Conservation (phyloP, 257 asterid genomes). For the Lycium ferocissimum region DNA sequence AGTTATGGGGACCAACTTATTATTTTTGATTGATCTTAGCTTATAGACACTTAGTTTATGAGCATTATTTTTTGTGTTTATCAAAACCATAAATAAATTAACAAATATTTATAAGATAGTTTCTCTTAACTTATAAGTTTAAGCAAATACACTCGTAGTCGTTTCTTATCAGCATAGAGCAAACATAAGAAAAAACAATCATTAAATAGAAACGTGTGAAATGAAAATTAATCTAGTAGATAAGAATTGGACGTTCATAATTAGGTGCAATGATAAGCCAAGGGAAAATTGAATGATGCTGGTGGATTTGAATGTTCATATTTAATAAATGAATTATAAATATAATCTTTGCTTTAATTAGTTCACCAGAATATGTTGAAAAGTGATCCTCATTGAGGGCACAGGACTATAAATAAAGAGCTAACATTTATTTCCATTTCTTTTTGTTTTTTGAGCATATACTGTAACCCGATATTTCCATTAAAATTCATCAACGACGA, state of each 20-base stretch:
- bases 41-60: too few relatives aligned
- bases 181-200: background rate
- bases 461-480: background rate
- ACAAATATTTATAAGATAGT: too few relatives aligned
- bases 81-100: too few relatives aligned
- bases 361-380: background rate
- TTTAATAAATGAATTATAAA: background rate
- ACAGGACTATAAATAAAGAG: background rate
- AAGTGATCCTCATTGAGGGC: background rate
- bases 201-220: constrained; percentile 8
- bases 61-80: too few relatives aligned
- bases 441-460: background rate
- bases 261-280: background rate
- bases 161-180: too few relatives aligned
- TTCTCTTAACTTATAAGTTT: too few relatives aligned
- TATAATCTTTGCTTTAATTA: background rate
- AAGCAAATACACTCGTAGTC: too few relatives aligned
- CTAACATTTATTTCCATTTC: background rate
- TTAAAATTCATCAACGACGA: background rate
- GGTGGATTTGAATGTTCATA: background rate
- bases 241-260: background rate
- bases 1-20: too few relatives aligned
- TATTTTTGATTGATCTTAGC: too few relatives aligned
- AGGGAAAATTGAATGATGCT: background rate
- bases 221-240: background rate